These are phyloP conservation scores for Diutina sp. DNA, from an alignment of 1,139 yeast genomes.

Conservation along the genomic window DNA sequence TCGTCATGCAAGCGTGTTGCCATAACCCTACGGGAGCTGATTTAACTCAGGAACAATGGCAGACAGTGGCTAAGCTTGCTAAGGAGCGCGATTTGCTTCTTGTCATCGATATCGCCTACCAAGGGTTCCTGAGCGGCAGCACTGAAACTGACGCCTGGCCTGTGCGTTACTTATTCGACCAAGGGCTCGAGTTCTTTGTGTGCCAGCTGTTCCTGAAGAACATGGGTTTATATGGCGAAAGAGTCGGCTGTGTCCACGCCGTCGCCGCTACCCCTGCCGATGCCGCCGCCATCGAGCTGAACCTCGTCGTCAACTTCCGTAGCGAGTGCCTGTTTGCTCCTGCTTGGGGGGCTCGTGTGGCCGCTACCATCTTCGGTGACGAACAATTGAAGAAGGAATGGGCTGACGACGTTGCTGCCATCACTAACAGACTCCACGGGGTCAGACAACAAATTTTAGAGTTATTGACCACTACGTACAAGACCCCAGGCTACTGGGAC, in stretches of 20 bases:
- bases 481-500: slow-evolving; percentile 33
- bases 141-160: slow-evolving; percentile 9
- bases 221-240: slow-evolving; percentile 33
- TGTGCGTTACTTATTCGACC: slow-evolving; percentile 7
- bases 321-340: slow-evolving; percentile 32
- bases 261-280: slow-evolving; percentile 13
- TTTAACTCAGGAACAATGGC: slow-evolving; percentile 8
- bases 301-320: slow-evolving; percentile 20
- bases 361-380: slow-evolving; percentile 12
- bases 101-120: slow-evolving; percentile 10
- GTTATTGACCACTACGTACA: slow-evolving; percentile 14
- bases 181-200: slow-evolving; percentile 13
- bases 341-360: slow-evolving; percentile 32
- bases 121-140: slow-evolving; percentile 12
- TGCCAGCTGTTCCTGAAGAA: slow-evolving; percentile 34
- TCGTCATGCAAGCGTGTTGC: slow-evolving; percentile 11
- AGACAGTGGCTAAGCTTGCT: slow-evolving; percentile 5
- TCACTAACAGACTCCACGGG: slow-evolving; percentile 17
- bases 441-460: slow-evolving; percentile 16
- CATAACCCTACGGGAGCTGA: slow-evolving; percentile 10
- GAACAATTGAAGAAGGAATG: slow-evolving; percentile 16
- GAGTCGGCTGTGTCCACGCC: slow-evolving; percentile 30
- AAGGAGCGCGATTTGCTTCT: slow-evolving; percentile 5
- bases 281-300: slow-evolving; percentile 7
- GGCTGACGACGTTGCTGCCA: slow-evolving; percentile 20